phyloP scores from a whole-genome alignment of 78 protist species.

The Planoprotostelium fungivorum region DNA sequence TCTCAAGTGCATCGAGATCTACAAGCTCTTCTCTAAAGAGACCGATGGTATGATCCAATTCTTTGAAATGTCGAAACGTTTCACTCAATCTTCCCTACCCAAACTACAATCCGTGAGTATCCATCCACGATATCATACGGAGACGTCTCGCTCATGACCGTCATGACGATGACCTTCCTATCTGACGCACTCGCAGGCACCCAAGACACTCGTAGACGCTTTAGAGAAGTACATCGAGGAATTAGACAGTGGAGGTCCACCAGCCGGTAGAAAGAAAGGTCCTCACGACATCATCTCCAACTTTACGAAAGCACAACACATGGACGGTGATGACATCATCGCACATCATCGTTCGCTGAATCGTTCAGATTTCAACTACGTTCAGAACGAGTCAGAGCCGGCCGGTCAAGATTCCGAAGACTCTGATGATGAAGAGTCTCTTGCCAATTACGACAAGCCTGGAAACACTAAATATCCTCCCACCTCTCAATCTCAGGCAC shows the following conservation, averaged over 20 bases:
- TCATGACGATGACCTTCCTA: not conserved
- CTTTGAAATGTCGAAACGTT: slow-evolving; percentile 49
- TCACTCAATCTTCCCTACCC: slow-evolving; percentile 50
- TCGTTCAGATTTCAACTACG: not conserved
- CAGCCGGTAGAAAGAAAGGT: not conserved
- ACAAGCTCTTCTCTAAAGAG: slow-evolving; percentile 54
- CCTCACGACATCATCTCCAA: not conserved
- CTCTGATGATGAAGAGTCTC: not conserved
- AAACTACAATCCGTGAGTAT: slow-evolving; percentile 28
- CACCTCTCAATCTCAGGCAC: not conserved
- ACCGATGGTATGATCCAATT: slow-evolving; percentile 46
- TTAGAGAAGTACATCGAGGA: slow-evolving; percentile 50
- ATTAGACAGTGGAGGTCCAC: slow-evolving; percentile 17
- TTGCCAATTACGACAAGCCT: not conserved
- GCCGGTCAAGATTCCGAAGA: not conserved
- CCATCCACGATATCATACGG: not conserved
- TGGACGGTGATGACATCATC: not conserved
- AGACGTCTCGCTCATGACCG: not conserved
- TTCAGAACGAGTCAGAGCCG: not conserved
- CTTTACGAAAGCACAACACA: not conserved
- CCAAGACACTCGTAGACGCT: slow-evolving; percentile 48
- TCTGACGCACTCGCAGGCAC: slow-evolving; percentile 13
- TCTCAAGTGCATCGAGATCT: slow-evolving; percentile 47
- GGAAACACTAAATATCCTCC: not conserved
- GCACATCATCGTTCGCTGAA: not conserved